Percentiles rank a stretch among this genome's conserved stretches.
phyloP scores from a whole-genome alignment of 2,329 filamentous ascomycete species.

The Arthrobotrys conoides region DNA sequence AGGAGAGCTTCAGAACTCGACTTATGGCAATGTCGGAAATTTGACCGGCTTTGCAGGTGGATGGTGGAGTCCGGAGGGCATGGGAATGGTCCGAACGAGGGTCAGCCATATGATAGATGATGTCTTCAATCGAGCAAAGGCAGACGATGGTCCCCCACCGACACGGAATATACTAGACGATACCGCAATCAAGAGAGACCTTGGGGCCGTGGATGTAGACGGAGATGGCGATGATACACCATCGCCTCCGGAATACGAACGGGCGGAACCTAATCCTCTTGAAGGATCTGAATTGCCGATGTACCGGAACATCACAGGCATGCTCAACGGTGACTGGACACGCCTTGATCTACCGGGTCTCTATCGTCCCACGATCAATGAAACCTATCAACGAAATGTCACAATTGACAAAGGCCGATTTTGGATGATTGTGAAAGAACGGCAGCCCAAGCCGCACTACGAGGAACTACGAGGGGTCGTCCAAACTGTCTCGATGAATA shows the following conservation, averaged over 20 bases:
- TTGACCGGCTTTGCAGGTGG: constrained; percentile 62
- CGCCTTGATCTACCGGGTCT: constrained; percentile 44
- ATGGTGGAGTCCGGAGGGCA: constrained; percentile 45
- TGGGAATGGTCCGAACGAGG: constrained; percentile 58
- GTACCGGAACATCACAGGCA: constrained; percentile 57
- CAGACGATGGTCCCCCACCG: constrained; percentile 14
- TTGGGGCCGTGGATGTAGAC: constrained; percentile 10
- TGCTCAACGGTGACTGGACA: constrained; percentile 56
- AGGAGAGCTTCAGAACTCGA: constrained; percentile 63
- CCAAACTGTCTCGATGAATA: constrained; percentile 62
- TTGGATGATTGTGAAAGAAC: constrained; percentile 62
- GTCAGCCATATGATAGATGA: constrained; percentile 62
- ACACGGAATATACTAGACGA: constrained; percentile 52
- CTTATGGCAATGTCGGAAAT: constrained; percentile 63
- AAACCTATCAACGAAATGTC: constrained; percentile 63
- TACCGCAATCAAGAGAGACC: constrained; percentile 54
- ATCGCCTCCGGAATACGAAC: constrained; percentile 23
- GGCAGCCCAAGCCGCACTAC: constrained; percentile 51
- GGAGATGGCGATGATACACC: constrained; percentile 18
- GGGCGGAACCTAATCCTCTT: constrained; percentile 32
- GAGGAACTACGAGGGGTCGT: constrained; percentile 55
- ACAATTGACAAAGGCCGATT: constrained; percentile 62
- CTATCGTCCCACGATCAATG: constrained; percentile 54
- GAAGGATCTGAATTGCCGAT: constrained; percentile 41
- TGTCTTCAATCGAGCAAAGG: constrained; percentile 58